Percentiles rank a stretch among this genome's conserved stretches.
Evolutionary conservation across 1,284 basidiomycete species (phyloP).

Genomic region (Paramarasmius palmivorus): DNA sequence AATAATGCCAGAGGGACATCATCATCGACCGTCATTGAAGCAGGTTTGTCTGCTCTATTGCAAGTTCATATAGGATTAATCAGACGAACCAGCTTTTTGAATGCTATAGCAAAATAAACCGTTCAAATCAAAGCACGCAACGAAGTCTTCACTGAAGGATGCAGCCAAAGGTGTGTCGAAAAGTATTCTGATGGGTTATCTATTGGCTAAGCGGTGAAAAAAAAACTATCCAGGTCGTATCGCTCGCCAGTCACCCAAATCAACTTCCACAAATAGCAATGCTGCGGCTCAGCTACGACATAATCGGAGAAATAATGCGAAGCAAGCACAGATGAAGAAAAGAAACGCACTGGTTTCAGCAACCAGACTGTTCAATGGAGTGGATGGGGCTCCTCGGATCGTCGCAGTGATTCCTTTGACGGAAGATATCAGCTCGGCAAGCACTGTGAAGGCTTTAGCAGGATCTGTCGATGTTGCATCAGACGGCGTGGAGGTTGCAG

Average conservation of each 20-base stretch:
- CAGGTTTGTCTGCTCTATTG: conserved; percentile 52
- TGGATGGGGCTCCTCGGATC: conserved; percentile 79
- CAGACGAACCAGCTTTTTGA: background rate
- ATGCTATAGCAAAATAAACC: conserved; percentile 74
- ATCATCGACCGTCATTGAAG: conserved; percentile 83
- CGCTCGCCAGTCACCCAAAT: conserved; percentile 54
- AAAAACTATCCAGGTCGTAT: conserved; percentile 46
- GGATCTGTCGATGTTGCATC: conserved; percentile 54
- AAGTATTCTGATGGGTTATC: background rate
- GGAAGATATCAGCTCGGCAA: conserved; percentile 59
- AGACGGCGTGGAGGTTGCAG: conserved; percentile 51
- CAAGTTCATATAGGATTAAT: conserved; percentile 5
- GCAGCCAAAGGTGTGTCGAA: conserved; percentile 70
- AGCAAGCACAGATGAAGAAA: conserved; percentile 76
- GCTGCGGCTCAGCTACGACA: conserved; percentile 59
- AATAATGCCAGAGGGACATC: conserved; percentile 42
- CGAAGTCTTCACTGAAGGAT: conserved; percentile 81
- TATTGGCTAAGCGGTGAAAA: background rate
- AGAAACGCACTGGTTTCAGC: conserved; percentile 68
- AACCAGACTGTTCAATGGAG: conserved; percentile 73
- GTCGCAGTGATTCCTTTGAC: conserved; percentile 80
- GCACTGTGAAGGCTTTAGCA: conserved; percentile 61
- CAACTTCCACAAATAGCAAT: conserved; percentile 36
- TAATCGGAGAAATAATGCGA: conserved; percentile 78
- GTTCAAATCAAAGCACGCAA: conserved; percentile 88